These are phyloP conservation scores for Arthrobotrys musiformis DNA, from an alignment of 2,329 filamentous ascomycete genomes.

Conservation along the genomic window DNA sequence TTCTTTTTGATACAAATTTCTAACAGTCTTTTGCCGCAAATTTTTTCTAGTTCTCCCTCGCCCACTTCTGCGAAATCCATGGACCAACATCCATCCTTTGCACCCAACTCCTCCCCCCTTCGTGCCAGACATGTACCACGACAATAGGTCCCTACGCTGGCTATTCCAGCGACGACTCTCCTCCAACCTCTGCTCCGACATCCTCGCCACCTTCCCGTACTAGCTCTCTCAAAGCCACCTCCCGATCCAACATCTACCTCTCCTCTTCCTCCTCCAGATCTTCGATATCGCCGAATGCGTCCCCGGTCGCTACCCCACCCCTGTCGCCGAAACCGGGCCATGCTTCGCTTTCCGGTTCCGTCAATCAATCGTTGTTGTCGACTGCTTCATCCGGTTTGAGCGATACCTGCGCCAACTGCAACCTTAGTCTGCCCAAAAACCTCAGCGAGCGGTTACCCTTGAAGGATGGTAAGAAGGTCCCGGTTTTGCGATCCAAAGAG, in stretches of 20 bases:
- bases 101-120: constrained; percentile 73
- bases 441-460: constrained; percentile 60
- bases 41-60: constrained; percentile 72
- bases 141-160: constrained; percentile 40
- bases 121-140: constrained; percentile 68
- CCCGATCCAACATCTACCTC: constrained; percentile 53
- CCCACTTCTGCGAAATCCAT: constrained; percentile 77
- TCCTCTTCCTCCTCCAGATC: constrained; percentile 42
- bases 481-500: constrained; percentile 58
- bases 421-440: constrained; percentile 71
- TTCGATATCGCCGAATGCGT: constrained; percentile 47
- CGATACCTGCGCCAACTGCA: constrained; percentile 75
- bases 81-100: constrained; percentile 77
- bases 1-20: constrained; percentile 32
- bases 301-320: constrained; percentile 57
- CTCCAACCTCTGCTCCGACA: constrained; percentile 43
- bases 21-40: constrained; percentile 39
- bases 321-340: constrained; percentile 57
- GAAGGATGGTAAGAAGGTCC: constrained; percentile 56
- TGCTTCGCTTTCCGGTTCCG: constrained; percentile 55
- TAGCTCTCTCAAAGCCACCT: constrained; percentile 37
- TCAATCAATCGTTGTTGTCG: constrained; percentile 55
- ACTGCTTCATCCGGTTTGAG: constrained; percentile 61
- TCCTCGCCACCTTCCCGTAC: constrained; percentile 45
- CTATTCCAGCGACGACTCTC: constrained; percentile 51